phyloP scores from a whole-genome alignment of 164 flowering plant genomes.

The Nelumbo lutea region DNA sequence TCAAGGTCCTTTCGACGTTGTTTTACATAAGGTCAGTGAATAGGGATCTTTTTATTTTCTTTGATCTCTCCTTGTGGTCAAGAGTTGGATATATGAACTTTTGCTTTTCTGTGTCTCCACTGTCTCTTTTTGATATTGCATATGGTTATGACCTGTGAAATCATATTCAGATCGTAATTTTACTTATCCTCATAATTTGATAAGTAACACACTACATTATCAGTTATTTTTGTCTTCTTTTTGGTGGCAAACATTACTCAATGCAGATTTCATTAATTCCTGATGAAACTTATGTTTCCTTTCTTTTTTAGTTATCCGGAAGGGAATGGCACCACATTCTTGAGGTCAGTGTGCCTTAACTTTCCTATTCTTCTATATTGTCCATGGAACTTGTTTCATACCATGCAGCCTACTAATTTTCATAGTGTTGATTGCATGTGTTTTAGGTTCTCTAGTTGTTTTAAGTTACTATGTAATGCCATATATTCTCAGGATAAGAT shows the following conservation, averaged over 20 bases:
- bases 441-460: background rate
- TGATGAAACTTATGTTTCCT: background rate
- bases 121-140: background rate
- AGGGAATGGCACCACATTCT: constrained; percentile 46
- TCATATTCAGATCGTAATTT: background rate
- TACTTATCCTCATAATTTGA: background rate
- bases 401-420: background rate
- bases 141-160: background rate
- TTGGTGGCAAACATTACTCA: background rate
- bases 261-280: background rate
- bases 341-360: constrained; percentile 37
- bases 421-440: background rate
- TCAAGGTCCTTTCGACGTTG: constrained; percentile 70
- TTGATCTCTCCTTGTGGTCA: background rate
- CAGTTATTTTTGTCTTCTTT: background rate
- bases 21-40: constrained; percentile 56
- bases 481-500: constrained; percentile 8
- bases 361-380: background rate
- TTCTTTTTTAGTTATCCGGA: constrained; percentile 36
- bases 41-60: background rate
- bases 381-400: background rate
- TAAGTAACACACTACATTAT: background rate
- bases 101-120: background rate
- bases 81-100: background rate
- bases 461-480: constrained; percentile 1